Base-by-base conservation (phyloP, 805 yeast genomes). In the Candida schatavii region DNA sequence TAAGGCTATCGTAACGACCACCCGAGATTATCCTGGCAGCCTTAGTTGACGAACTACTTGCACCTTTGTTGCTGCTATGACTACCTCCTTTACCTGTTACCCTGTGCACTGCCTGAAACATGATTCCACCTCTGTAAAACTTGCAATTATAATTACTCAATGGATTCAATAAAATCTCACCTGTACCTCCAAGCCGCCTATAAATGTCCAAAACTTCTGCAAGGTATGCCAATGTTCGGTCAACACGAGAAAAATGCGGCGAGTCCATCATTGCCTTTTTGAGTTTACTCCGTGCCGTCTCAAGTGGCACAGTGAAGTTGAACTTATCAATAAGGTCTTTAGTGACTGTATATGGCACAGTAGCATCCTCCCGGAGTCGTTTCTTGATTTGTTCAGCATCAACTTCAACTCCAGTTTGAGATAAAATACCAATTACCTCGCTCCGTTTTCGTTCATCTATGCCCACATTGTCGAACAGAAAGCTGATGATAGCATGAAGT, bases 91-190 rank as follows among this genome's bases (percentile, higher is more conserved):
- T 23, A 11, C 27, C 27, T 51, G 72, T 80, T 3, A 80, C 83
- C 41, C 87, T 85, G 48, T 80, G 77, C 1, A 88, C 77, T 0
- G 86, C 88, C 51, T 88, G 95, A 57, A 91, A 93, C 95, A 93
- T 88, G 2, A 90, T 65, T 0, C 95, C 95, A 14, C 81, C 80
- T 29, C 74, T 69, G 56, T 90, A 93, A 56, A 88, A 91, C 7
- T 81, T 75, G 25, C 83, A 77, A 50, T 88, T 88, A 62, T 87
- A 88, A 48, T 88, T 88, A 53, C 89, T 79, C 60, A 93, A 72
- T 0, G 99, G 99, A 3, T 88, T 79, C 22, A 93, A 66, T 22
- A 76, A 74, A 10, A 89, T 65, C 13, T 74, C 70, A 3, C 79
- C 69, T 3, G 68, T 64, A 1, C 88, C 75, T 0, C 86, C 88